phyloP scores from a whole-genome alignment of 1,139 yeast genomes.

The Saccharomycopsis hybrid region DNA sequence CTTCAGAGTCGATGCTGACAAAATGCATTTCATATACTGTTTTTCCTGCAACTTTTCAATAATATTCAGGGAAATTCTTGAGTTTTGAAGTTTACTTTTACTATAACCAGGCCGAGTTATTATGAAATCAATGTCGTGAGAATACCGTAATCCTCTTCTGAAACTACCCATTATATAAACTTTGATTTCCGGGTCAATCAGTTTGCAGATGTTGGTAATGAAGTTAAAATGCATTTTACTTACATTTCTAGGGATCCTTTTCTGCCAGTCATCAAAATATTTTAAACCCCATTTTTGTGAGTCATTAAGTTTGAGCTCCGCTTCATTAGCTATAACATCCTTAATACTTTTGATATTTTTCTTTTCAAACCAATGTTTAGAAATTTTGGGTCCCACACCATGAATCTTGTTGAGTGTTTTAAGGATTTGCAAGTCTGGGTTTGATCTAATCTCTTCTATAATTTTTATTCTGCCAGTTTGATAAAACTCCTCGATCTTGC shows the following conservation, averaged over 20 bases:
- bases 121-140: conserved; percentile 57
- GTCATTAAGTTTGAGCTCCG: conserved; percentile 37
- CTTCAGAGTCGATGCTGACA: conserved; percentile 24
- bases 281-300: conserved; percentile 41
- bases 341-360: conserved; percentile 36
- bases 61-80: conserved; percentile 27
- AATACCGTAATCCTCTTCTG: conserved; percentile 40
- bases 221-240: conserved; percentile 37
- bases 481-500: conserved; percentile 43
- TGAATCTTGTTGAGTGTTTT: conserved; percentile 39
- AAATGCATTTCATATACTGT: conserved; percentile 32
- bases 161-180: conserved; percentile 51
- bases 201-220: conserved; percentile 30
- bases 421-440: conserved; percentile 29
- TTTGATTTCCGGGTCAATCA: conserved; percentile 35
- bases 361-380: conserved; percentile 37
- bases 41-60: conserved; percentile 26
- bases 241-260: conserved; percentile 42
- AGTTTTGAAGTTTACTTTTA: conserved; percentile 28
- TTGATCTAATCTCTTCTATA: conserved; percentile 29
- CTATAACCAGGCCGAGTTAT: conserved; percentile 34
- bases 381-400: conserved; percentile 47
- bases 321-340: conserved; percentile 31
- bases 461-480: conserved; percentile 36
- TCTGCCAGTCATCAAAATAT: conserved; percentile 46